These are phyloP conservation scores for Dysphania ambrosioides DNA, from an alignment of 148 eudicot genomes.

Conservation along the genomic window DNA sequence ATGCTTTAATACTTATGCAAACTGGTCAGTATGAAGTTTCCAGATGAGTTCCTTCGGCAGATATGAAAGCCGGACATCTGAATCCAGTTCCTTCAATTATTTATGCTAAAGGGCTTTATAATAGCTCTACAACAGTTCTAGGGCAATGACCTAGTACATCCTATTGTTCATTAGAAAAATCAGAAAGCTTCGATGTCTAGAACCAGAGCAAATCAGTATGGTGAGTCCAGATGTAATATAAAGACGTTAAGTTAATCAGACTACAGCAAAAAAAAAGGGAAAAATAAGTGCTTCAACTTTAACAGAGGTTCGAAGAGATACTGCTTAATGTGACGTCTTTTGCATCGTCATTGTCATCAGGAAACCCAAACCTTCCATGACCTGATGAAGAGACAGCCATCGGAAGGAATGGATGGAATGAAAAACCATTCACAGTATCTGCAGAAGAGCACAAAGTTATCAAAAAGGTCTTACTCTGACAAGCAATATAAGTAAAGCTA, in stretches of 20 bases:
- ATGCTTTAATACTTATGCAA: not conserved
- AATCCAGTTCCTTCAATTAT: not conserved
- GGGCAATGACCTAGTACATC: not conserved
- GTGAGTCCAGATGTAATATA: not conserved
- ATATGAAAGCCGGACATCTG: not conserved
- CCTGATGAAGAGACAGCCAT: constrained; percentile 97
- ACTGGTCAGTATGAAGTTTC: not conserved
- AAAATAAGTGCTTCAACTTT: not conserved
- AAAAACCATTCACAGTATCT: constrained; percentile 88
- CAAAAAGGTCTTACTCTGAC: not conserved
- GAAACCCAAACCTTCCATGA: constrained; percentile 66
- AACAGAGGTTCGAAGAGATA: constrained; percentile 25
- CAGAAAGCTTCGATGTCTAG: not conserved
- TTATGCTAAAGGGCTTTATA: not conserved
- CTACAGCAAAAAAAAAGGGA: not conserved
- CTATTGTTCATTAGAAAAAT: not conserved
- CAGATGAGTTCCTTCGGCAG: not conserved
- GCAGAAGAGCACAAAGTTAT: constrained; percentile 19
- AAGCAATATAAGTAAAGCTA: not conserved
- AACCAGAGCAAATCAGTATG: not conserved
- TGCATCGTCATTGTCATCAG: constrained; percentile 53
- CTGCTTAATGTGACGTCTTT: constrained; percentile 53
- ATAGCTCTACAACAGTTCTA: constrained; percentile 1
- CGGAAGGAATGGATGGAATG: constrained; percentile 87
- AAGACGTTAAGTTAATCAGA: not conserved